Base-by-base conservation (phyloP, 2,329 filamentous ascomycete species). In the Diaporthe humulicola region DNA sequence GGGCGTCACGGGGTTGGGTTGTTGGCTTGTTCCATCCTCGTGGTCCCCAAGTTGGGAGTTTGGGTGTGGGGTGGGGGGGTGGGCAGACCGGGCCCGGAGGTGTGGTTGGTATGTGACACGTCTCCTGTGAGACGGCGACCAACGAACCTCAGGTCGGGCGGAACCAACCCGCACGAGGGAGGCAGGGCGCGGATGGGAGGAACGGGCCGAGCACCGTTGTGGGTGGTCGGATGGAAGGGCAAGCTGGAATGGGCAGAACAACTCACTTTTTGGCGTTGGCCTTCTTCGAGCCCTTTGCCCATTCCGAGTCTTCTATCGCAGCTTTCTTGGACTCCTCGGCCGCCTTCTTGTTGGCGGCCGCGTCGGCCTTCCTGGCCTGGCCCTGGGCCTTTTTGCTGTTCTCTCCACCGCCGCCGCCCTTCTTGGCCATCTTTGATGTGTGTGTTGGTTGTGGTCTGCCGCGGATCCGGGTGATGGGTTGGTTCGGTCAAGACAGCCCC, bases 341-440 rank as follows among this genome's bases (percentile, higher is more conserved):
- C 0, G 95, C 94, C 75, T 92, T 89, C 86, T 98, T 98, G 73
- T 90, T 86, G 12, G 94, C 94, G 1, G 95, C 96, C 4, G 92
- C 93, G 66, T 98, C 95, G 77, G 95, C 95, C 89, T 99, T 98
- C 86, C 95, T 91, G 77, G 96, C 95, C 84, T 98, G 95, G 77
- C 96, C 97, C 12, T 93, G 91, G 3, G 87, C 95, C 88, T 98
- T 98, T 86, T 98, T 98, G 83, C 89, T 93, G 86, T 94, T 95
- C 77, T 97, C 95, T 71, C 87, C 90, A 28, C 93, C 93, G 71
- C 87, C 91, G 71, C 88, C 90, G 84, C 94, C 96, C 85, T 94
- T 95, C 79, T 89, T 90, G 38, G 88, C 93, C 94, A 96, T 96
- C 77, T 86, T 54, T 56, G 48, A n/a, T 57, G 14, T 48, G 36